Conservation (phyloP, 1,139 yeast species). For the Saccharomycopsis crataegensis region DNA sequence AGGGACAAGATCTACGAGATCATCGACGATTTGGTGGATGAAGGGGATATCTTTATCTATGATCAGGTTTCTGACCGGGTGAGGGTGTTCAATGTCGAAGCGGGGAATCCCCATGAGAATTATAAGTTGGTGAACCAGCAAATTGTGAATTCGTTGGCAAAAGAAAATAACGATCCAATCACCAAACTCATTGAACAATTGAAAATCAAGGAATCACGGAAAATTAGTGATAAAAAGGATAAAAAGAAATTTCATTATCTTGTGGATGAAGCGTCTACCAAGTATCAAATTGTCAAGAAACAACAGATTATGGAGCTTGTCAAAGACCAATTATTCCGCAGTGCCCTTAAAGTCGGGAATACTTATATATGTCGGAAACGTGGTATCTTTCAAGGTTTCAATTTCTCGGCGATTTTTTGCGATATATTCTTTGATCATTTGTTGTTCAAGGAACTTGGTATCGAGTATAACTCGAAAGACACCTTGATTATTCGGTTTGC, state of each 20-base stretch:
- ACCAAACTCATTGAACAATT: neutral
- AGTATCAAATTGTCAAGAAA: conserved; percentile 17
- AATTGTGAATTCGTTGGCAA: neutral
- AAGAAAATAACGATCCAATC: neutral
- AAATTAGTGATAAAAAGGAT: neutral
- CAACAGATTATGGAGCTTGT: conserved; percentile 30
- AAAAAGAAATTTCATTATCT: neutral
- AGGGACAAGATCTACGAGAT: conserved; percentile 36
- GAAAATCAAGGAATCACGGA: neutral
- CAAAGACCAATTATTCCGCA: conserved; percentile 34
- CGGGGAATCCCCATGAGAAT: neutral
- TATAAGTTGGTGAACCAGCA: neutral
- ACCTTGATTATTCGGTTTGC: conserved; percentile 57
- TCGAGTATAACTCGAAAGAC: conserved; percentile 21
- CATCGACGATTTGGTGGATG: conserved; percentile 16
- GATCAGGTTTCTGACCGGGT: neutral
- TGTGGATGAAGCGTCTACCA: neutral
- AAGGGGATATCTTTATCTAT: neutral
- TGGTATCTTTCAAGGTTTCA: conserved; percentile 87
- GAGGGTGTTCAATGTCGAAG: neutral
- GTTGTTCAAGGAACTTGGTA: conserved; percentile 26
- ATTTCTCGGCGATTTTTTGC: conserved; percentile 69
- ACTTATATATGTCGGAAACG: conserved; percentile 35
- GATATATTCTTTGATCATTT: conserved; percentile 66
- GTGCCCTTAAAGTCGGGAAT: conserved; percentile 33